Base-by-base conservation (phyloP, 2,329 filamentous ascomycete species). In the Penicillium sp. region DNA sequence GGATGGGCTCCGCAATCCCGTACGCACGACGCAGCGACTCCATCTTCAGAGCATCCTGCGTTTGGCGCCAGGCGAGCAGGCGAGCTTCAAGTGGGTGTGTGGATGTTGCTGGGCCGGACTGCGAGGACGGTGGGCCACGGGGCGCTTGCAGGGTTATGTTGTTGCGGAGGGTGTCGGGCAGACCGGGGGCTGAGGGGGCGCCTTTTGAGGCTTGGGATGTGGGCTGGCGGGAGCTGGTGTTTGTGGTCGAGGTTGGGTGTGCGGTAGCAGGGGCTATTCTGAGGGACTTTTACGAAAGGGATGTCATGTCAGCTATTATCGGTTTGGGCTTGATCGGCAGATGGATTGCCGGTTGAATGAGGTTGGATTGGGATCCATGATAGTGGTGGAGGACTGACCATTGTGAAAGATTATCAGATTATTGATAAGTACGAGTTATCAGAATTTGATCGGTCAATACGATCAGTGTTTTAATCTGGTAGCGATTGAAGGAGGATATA, bases 11-110 rank as follows among this genome's bases (percentile, higher is more conserved):
- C 29, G 91, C 92, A 72, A 97, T 90, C 67, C 95, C 95, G 78
- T 93, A 98, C 51, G 92, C 89, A 68, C 92, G 91, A 67, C 92
- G 89, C 71, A 98, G 86, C 56, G 88, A 85, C 81, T 93, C 89
- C 91, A 97, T 95, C 81, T 96, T 95, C 76, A 97, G 80, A 38
- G 83, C 78, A 71, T 97, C 90, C 81, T 97, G 94, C 47, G 93
- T 97, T 62, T 89, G 84, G 79, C 94, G 91, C 95, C 95, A 99
- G 75, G 89, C 86, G 73, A 90, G 87, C 62, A 99, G 91, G 66
- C 95, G 93, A 58, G 91, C 84, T 82, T 98, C 95, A 72, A 99
- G 91, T 0, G 95, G 95, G 84, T 99, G 95, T 3, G 90, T 81
- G 48, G 88, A 91, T 66, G 86, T 81, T n/a, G 90, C 83, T 52